Base-by-base conservation (phyloP, 345 rosid species). In the Raphanus raphanistrum region DNA sequence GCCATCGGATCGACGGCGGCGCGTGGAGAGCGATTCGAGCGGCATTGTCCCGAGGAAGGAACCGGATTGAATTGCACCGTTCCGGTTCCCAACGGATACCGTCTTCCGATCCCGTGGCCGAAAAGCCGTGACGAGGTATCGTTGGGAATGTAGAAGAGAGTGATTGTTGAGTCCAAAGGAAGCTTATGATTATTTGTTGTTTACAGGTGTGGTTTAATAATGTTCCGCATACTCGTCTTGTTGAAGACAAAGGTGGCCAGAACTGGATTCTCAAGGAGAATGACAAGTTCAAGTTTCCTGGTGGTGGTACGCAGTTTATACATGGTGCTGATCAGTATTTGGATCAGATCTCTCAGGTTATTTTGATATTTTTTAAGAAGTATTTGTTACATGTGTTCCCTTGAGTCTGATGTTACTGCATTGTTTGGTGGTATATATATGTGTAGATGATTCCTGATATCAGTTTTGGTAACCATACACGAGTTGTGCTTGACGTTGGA, bases 291-390 rank as follows among this genome's bases (percentile, higher is more conserved):
- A 90, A 80, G 86, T 93, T 93, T 82, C 97, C 99, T 33, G 99
- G 98, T 32, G 99, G 99, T 66, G 99, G 98, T 48, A 95, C 99
- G 2, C 96, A 92, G 85, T 95, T 92, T 85, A 95, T 95, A 74
- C 99, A 92, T 25, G 99, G 99, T 38, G 98, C 97, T 63, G 89
- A 95, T 82, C 77, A 88, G 36, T 95, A 95, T 87, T 80, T 95
- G 83, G 86, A 93, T 86, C 96, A 95, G 78, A 92, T 95, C 62
- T 74, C 94, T 7, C 52, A 92, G 91, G 98, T 94, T 79, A 2
- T 52, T 15, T 15, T 16, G n/a, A n/a, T n/a, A n/a, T n/a, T 45
- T 79, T 15, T 66, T 72, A 7, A 2, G 16, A 25, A 26, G 21
- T 35, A 12, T 62, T 36, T 74, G 35, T 17, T 35, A 4, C 12